Base-by-base conservation (phyloP, 495 filamentous ascomycete genomes). In the Hypoxylon cercidicola region DNA sequence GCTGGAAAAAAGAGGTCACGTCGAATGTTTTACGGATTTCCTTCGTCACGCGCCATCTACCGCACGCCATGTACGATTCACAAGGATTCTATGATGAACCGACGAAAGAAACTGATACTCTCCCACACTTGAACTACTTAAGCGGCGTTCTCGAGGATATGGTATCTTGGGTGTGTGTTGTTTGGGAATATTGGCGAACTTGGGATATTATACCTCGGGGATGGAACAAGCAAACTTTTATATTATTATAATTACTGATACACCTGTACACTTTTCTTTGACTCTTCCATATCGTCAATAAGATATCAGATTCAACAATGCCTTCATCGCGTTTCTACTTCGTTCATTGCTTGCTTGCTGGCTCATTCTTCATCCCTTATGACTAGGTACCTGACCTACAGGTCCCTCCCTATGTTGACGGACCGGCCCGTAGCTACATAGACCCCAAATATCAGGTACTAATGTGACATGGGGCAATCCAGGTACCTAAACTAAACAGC, bases 171-270 rank as follows among this genome's bases (percentile, higher is more conserved):
- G 55, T 35, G n/a, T 20, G 12, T 18, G 41, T 8, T 54, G 41
- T 35, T 57, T 51, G 46, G 52, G 53, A n/a, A 52, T 48, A 61
- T 48, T 44, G 64, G 64, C 64, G 64, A 62, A 62, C 52, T 66
- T 49, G 32, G 64, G 58, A 67, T 60, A 52, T 52, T 52, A 67
- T 67, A 67, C 64, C 64, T 67, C 58, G 58, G 57, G 64, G 64
- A 44, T 47, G 57, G 53, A 57, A 47, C 32, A 39, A 58, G 23
- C 49, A 34, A 47, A 16, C 30, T 46, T 39, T 51, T 52, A 47
- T 49, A 60, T 41, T 41, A 60, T 51, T 25, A 49, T 66, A 50
- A 59, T 54, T 59, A 58, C 35, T 16, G 48, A 51, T 65, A 60
- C 35, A 48, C 57, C 39, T 61, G 63, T 52, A 56, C 56, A 66